A percentile compares a stretch with the other conserved stretches of the same genome.
Conservation (phyloP, 2,329 filamentous ascomycete genomes). For the Cladophialophora exuberans region DNA sequence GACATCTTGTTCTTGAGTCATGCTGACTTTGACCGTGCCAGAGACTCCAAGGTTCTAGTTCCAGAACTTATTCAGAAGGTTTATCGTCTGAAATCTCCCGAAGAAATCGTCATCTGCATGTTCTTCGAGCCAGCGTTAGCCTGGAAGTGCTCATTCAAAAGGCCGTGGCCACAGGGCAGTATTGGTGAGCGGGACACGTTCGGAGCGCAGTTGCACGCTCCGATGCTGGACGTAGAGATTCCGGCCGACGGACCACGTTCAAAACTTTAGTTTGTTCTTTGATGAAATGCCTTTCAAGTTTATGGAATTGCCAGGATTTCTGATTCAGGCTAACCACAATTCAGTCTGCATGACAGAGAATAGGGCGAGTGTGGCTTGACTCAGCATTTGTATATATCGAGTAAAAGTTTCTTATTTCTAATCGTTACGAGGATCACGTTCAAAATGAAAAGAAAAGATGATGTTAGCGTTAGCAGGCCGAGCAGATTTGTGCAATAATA, state of each 20-base stretch:
- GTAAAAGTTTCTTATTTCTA: not conserved
- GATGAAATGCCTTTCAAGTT: not conserved
- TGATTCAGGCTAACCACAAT: not conserved
- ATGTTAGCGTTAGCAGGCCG: not conserved
- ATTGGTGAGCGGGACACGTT: conserved; percentile 45
- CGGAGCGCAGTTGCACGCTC: conserved; percentile 45
- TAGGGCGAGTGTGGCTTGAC: not conserved
- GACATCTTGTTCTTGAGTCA: conserved; percentile 53
- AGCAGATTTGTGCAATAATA: not conserved
- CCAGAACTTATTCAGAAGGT: conserved; percentile 34
- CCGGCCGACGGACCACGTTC: not conserved
- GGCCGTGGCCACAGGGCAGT: conserved; percentile 34
- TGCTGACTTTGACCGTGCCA: conserved; percentile 41
- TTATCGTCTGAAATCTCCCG: conserved; percentile 29
- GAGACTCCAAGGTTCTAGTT: conserved; percentile 41
- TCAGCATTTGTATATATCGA: not conserved
- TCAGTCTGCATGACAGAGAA: not conserved
- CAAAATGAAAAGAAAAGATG: not conserved
- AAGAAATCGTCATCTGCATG: conserved; percentile 38
- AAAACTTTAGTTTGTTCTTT: not conserved
- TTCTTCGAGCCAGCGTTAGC: conserved; percentile 52
- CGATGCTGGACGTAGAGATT: conserved; percentile 30
- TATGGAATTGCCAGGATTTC: not conserved
- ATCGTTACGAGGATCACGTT: not conserved
- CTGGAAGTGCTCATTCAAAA: conserved; percentile 50